Evolutionary conservation across 2,329 filamentous ascomycete genomes (phyloP), one percentile per base, ranked within the genome.

Genomic region (Didymella pomorum): DNA sequence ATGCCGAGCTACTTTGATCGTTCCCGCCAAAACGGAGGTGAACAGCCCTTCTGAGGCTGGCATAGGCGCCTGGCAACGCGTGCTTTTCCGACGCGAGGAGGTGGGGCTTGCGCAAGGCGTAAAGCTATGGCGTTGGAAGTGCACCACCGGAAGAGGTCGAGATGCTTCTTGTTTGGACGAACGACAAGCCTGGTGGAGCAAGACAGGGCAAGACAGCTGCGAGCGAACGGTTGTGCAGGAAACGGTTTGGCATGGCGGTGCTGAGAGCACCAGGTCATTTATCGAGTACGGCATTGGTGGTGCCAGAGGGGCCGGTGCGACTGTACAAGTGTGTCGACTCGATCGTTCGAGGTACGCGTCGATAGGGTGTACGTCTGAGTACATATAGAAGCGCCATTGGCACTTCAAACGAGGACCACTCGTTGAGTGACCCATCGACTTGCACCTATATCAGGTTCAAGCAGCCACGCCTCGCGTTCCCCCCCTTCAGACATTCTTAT

Each of bases 91-190:
- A 50, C 11, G 25, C 50, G 45, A 53, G 31, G 23, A 12, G 23
- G 31, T 43, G 35, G 45, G 49, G 50, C 50, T 53, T 28, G 44
- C 50, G 50, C 23, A 50, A 53, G 39, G 39, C 39, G 39, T 23
- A 58, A 48, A 45, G 20, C 49, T 49, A 53, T 41, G 45, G 49
- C 50, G 50, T 20, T 45, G 25, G 18, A 28, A 33, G 25, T 42
- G 37, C 29, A 18, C 33, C 50, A 44, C 41, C 23, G 16, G 31
- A 37, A 23, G n/a, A n/a, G 45, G 39, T 50, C 29, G 33, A 58
- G 44, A 53, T 50, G 31, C 18, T 33, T 23, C 35, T 12, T 31
- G 49, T 53, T 21, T 33, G 39, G 49, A 23, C 20, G 8, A 14
- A 29, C 14, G 10, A 53, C n/a, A 35, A 46, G 29, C 12, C 25